Base-by-base conservation (phyloP, 306 rosid species). In the Glycyrrhiza uralensis region DNA sequence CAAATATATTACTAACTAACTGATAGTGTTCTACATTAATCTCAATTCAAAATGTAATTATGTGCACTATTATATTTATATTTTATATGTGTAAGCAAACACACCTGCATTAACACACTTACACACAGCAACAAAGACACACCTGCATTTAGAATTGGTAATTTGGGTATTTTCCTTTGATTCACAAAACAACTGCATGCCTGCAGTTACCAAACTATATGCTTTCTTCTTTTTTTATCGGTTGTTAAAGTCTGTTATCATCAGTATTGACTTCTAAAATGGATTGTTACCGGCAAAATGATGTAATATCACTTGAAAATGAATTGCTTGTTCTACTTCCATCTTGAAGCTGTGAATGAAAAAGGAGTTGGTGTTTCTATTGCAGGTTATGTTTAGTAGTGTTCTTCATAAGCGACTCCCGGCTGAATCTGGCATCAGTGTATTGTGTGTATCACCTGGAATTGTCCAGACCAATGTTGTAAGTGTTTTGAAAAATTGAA, bases 391-490 rank as follows among this genome's bases (percentile, higher is more conserved):
- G 97, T 94, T 94, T 74, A 94, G 91, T 44, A 89, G 97, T 74
- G 89, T 91, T 76, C 94, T 94, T 74, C 85, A 80, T 33, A 91
- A 89, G 79, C 80, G 93, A 24, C 87, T 94, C 18, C 96, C 97
- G 68, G 86, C 91, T 30, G 99, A 94, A 85, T 63, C 97, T 75
- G 95, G 95, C 75, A 47, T 89, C 76, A 83, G 79, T 69, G 91
- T 88, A 18, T 58, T 83, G 54, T 94, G 99, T 64, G 99, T 88
- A 20, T 94, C 99, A 10, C 99, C 99, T 67, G 99, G 99, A 79
- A 75, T 94, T 77, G 99, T 94, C 74, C 97, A 87, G 5, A 94
- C 97, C 63, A 94, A 94, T 81, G 99, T 94, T 59, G 99, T 91
- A 82, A 87, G 97, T 87, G 58, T 70, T 74, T 57, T 45, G 42